Percentiles rank a stretch among this genome's conserved stretches.
Evolutionary conservation across 768 basidiomycete species (phyloP).

Genomic region (Albatrellus ellisii): DNA sequence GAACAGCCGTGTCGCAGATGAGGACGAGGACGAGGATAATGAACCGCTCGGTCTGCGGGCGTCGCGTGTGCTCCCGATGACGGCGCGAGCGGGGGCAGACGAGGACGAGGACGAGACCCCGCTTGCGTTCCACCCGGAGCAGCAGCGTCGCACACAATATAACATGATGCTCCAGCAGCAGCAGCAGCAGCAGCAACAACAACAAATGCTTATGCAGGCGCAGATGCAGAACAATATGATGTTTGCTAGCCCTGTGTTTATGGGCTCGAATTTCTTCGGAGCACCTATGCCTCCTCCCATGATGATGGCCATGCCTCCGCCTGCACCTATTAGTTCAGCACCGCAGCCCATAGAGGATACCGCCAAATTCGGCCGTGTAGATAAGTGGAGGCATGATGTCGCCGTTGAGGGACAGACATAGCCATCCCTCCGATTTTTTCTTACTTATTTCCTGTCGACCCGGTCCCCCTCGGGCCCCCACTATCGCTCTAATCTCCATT

Average conservation of each 20-base stretch:
- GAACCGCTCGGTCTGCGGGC: constrained; percentile 61
- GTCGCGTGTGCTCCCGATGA: constrained; percentile 27
- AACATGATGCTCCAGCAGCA: constrained; percentile 29
- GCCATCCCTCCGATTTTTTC: not conserved
- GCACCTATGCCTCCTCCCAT: constrained; percentile 28
- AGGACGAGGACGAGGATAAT: constrained; percentile 19
- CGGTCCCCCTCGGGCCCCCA: constrained; percentile 8
- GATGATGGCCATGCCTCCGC: constrained; percentile 27
- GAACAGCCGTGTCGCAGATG: not conserved
- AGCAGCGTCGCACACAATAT: constrained; percentile 57
- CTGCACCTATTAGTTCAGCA: constrained; percentile 30
- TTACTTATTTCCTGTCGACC: constrained; percentile 8
- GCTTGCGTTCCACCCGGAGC: constrained; percentile 63
- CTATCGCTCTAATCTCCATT: not conserved
- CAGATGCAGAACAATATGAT: constrained; percentile 68
- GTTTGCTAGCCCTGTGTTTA: constrained; percentile 53
- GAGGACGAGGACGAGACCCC: constrained; percentile 60
- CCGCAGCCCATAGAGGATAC: constrained; percentile 54
- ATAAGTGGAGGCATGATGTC: constrained; percentile 73
- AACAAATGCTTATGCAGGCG: constrained; percentile 36
- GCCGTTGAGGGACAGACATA: constrained; percentile 48
- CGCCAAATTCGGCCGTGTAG: constrained; percentile 57
- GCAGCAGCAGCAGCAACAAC: constrained; percentile 43
- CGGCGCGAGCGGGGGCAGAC: constrained; percentile 12
- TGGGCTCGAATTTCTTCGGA: constrained; percentile 55